Evolutionary conservation across 352 stramenopile genomes (phyloP).

Genomic region (Phytophthora nicotianae): DNA sequence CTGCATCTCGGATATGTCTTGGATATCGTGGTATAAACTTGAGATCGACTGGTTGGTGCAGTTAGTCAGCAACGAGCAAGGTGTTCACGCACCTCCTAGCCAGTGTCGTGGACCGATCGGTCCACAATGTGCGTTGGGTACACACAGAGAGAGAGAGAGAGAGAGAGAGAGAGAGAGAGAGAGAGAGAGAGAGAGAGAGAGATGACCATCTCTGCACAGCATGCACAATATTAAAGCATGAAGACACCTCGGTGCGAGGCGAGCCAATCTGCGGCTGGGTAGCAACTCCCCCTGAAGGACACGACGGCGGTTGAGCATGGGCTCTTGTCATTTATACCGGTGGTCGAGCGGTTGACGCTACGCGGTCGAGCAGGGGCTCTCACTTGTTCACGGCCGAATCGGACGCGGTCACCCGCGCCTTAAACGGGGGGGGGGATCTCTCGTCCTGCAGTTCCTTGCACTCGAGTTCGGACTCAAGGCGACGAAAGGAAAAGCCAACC

Average conservation of each 20-base stretch:
- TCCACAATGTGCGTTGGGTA: too few relatives aligned
- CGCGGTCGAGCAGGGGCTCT: background rate
- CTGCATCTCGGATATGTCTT: slow-evolving; percentile 28
- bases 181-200: too few relatives aligned
- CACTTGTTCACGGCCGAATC: too few relatives aligned
- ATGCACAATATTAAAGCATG: background rate
- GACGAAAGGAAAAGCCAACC: background rate
- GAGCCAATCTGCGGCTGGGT: too few relatives aligned
- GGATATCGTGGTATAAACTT: slow-evolving; percentile 7
- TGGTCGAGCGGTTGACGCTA: background rate
- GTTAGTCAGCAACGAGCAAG: background rate
- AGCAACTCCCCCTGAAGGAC: too few relatives aligned
- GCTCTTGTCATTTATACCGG: background rate
- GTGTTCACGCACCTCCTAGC: background rate
- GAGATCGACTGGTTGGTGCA: slow-evolving; percentile 1
- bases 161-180: too few relatives aligned
- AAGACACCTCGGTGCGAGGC: background rate
- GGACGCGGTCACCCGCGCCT: too few relatives aligned
- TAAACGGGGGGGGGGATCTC: background rate
- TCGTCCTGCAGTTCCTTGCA: background rate
- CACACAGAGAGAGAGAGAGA: too few relatives aligned
- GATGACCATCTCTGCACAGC: background rate
- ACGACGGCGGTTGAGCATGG: too few relatives aligned
- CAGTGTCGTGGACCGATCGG: background rate
- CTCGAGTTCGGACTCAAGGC: background rate